Percentiles rank a stretch among this genome's conserved stretches.
phyloP scores from a whole-genome alignment of 2,329 filamentous ascomycete genomes.

The Pezicula rhizophila region DNA sequence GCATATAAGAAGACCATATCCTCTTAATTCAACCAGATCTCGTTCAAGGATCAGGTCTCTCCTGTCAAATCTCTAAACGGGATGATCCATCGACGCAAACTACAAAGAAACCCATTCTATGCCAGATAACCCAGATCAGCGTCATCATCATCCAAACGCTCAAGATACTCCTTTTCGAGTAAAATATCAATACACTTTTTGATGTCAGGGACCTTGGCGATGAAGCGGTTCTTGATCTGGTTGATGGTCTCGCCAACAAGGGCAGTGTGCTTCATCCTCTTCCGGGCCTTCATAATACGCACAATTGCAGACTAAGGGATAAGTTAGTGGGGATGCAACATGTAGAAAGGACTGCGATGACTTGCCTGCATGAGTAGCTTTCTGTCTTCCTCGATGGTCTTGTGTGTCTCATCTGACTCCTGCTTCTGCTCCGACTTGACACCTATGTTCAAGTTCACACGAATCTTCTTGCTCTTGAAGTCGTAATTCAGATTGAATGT shows the following conservation, averaged over 20 bases:
- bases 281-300: conserved; percentile 98
- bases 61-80: no score
- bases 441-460: conserved; percentile 90
- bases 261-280: conserved; percentile 96
- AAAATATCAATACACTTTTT: conserved; percentile 99
- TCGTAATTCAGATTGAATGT: conserved; percentile 83
- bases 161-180: conserved; percentile 97
- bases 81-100: no score
- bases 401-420: conserved; percentile 94
- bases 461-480: conserved; percentile 98
- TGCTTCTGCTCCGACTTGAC: conserved; percentile 96
- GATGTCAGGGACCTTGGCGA: conserved; percentile 90
- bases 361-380: conserved; percentile 94
- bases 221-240: conserved; percentile 89
- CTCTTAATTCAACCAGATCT: no score
- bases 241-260: conserved; percentile 93
- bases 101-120: conserved; percentile 36
- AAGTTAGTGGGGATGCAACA: conserved; percentile 23
- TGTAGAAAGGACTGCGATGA: conserved; percentile 16
- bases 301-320: conserved; percentile 81
- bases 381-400: conserved; percentile 97
- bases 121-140: conserved; percentile 80
- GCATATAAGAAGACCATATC: conserved; percentile 5
- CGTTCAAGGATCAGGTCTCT: no score
- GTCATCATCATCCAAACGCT: conserved; percentile 84